Base-by-base conservation (phyloP, 257 asterid genomes). In the Cruciata laevipes region DNA sequence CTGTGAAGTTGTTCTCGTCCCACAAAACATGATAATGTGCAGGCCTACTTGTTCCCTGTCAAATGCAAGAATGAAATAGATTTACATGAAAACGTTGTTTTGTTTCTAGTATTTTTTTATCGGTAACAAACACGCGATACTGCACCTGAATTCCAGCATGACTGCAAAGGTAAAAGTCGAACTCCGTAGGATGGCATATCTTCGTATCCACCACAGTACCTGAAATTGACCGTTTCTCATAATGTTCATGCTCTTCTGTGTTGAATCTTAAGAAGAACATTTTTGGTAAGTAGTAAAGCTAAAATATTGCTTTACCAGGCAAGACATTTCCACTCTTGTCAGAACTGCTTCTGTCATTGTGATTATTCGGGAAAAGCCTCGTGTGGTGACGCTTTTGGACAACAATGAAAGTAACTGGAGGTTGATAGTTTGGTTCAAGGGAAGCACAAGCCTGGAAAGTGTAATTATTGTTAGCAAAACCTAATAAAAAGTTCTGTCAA, bases 71-170 rank as follows among this genome's bases (percentile, higher is more conserved):
- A 27, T 60, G 23, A n/a, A 60, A 5, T 31, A 30, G 65, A 5
- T 1, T 42, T 60, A 44, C 27, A 25, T 25, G 5, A 31, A 18
- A 18, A 44, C 27, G 13, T 21, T 23, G 44, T 25, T 25, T 21
- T 17, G 27, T n/a, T 7, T 13, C 16, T 14, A n/a, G n/a, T n/a
- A 21, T 47, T n/a, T 16, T n/a, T 20, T 24, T 6, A 61, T 12
- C 10, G 32, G 25, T 21, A 20, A 18, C 42, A 13, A 67, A 20
- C 38, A 51, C 3, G 25, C 52, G 18, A 9, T 6, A 24, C 0
- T 31, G n/a, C 27, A 77, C 81, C 81, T 77, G 78, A 23, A 77
- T 77, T 52, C 81, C 81, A n/a, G 81, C 81, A 61, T 77, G 81
- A 63, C 81, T 77, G 67, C 81, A 77, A 17, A 77, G 65, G 57